Evolutionary conservation across 2,329 filamentous ascomycete genomes (phyloP).

Genomic region (Periconia digitata): DNA sequence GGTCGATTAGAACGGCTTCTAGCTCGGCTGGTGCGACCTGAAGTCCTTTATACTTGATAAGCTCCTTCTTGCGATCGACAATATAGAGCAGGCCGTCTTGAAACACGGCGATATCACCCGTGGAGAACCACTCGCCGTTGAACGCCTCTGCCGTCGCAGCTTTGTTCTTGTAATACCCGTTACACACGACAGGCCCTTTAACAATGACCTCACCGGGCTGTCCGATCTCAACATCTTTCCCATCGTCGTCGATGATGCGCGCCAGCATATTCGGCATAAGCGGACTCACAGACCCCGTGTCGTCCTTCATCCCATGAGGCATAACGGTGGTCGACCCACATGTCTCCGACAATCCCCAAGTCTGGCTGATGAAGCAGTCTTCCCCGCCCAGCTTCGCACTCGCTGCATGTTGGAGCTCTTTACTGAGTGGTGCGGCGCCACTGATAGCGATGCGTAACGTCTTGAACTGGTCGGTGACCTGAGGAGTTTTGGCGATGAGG

Average conservation of each 20-base stretch:
- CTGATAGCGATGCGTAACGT: slow-evolving; percentile 51
- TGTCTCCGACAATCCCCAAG: slow-evolving; percentile 63
- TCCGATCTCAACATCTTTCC: slow-evolving; percentile 33
- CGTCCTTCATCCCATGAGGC: slow-evolving; percentile 44
- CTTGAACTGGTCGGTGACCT: slow-evolving; percentile 59
- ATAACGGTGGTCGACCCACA: slow-evolving; percentile 51
- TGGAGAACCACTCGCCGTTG: slow-evolving; percentile 40
- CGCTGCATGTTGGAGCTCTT: slow-evolving; percentile 56
- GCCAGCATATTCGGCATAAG: slow-evolving; percentile 44
- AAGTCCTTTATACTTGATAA: slow-evolving; percentile 55
- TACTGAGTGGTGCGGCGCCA: slow-evolving; percentile 60
- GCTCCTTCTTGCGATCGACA: slow-evolving; percentile 47
- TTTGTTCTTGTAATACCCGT: slow-evolving; percentile 41
- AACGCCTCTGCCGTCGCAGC: slow-evolving; percentile 33
- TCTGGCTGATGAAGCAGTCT: slow-evolving; percentile 51
- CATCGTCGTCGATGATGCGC: slow-evolving; percentile 39
- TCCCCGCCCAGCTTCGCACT: slow-evolving; percentile 53
- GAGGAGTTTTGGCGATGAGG: slow-evolving; percentile 58
- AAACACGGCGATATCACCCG: slow-evolving; percentile 43
- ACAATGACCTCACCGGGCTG: slow-evolving; percentile 37
- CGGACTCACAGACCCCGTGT: slow-evolving; percentile 51
- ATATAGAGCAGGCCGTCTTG: slow-evolving; percentile 45
- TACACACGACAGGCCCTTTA: slow-evolving; percentile 40
- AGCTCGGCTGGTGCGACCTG: slow-evolving; percentile 55
- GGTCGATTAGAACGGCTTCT: slow-evolving; percentile 47